A percentile compares a stretch with the other conserved stretches of the same genome.
These are phyloP conservation scores for Sisymbrium altissimum DNA, from an alignment of 345 rosid species.

Conservation along the genomic window DNA sequence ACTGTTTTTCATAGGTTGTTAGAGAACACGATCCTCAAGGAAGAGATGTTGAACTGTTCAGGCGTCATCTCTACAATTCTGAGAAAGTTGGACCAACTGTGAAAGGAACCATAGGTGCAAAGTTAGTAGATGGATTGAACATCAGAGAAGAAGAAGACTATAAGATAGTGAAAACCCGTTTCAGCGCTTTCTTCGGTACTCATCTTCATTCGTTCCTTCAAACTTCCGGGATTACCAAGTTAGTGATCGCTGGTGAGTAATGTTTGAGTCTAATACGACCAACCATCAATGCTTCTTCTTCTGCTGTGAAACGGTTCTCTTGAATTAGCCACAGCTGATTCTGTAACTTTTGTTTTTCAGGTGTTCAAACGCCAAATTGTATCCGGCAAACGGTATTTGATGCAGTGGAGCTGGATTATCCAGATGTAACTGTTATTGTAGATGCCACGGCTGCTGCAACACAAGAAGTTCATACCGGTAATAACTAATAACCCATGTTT, in stretches of 20 bases:
- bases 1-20: conserved; percentile 51
- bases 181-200: conserved; percentile 83
- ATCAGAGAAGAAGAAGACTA: conserved; percentile 78
- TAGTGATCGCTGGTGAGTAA: conserved; percentile 60
- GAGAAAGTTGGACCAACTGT: conserved; percentile 55
- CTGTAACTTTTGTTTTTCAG: conserved; percentile 31
- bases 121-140: conserved; percentile 63
- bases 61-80: conserved; percentile 51
- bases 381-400: conserved; percentile 88
- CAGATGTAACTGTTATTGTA: conserved; percentile 47
- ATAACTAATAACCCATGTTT: conserved; percentile 24
- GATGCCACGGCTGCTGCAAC: conserved; percentile 97
- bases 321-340: background rate
- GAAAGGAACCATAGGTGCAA: conserved; percentile 62
- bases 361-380: conserved; percentile 87
- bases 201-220: conserved; percentile 69
- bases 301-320: background rate
- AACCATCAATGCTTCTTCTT: background rate
- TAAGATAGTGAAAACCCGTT: conserved; percentile 77
- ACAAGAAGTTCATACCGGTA: conserved; percentile 65
- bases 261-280: conserved; percentile 7
- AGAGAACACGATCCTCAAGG: conserved; percentile 76
- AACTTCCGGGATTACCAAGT: conserved; percentile 41
- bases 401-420: conserved; percentile 69
- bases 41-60: conserved; percentile 77